Evolutionary conservation across 192 early-diverging fungal species (phyloP).

Genomic region (Umbelopsis sp.): DNA sequence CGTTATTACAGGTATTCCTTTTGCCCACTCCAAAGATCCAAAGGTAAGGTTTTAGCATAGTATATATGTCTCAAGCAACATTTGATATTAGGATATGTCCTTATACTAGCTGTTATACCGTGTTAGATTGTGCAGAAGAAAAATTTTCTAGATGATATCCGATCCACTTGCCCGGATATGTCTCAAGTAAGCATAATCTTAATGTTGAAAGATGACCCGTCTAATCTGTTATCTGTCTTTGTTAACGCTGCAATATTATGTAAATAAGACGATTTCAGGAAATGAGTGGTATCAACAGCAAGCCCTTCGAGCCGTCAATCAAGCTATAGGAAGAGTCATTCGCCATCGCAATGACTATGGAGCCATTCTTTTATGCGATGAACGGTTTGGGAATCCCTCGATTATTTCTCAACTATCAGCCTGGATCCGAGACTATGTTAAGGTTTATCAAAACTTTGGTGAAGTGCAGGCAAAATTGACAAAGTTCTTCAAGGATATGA

Average conservation of each 20-base stretch:
- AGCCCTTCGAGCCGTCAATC: constrained; percentile 66
- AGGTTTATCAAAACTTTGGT: constrained; percentile 35
- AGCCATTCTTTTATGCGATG: constrained; percentile 56
- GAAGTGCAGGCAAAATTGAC: constrained; percentile 29
- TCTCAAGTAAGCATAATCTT: not conserved
- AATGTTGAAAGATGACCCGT: not conserved
- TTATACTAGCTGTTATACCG: no score
- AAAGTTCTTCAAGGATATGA: constrained; percentile 35
- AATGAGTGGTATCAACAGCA: constrained; percentile 65
- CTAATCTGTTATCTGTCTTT: not conserved
- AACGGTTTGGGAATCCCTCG: constrained; percentile 49
- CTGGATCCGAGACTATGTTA: constrained; percentile 60
- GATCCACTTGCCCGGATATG: not conserved
- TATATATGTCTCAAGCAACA: no score
- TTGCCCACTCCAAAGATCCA: constrained; percentile 43
- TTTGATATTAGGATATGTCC: no score
- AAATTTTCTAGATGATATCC: constrained; percentile 42
- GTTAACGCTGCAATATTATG: not conserved
- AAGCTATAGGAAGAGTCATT: constrained; percentile 58
- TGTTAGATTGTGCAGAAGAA: constrained; percentile 45
- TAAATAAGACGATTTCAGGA: constrained; percentile 39
- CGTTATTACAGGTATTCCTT: constrained; percentile 62
- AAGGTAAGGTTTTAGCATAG: constrained; percentile 46
- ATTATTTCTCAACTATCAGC: constrained; percentile 55
- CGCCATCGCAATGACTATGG: constrained; percentile 66